A percentile compares a stretch with the other conserved stretches of the same genome.
These are phyloP conservation scores for Prunus campanulata DNA, from an alignment of 306 rosid species.

Conservation along the genomic window DNA sequence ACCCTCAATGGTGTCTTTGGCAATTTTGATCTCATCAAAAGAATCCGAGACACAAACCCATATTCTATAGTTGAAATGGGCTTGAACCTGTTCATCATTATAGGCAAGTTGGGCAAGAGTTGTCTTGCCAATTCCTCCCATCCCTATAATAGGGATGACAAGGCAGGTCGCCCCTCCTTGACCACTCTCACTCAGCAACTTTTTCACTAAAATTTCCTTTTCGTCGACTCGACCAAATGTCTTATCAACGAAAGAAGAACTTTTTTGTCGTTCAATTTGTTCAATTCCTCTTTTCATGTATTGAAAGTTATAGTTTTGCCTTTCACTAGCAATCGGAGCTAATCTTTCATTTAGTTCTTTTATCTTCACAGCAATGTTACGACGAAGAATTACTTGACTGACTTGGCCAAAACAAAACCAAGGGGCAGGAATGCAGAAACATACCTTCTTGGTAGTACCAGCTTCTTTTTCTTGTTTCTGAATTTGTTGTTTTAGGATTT, in stretches of 20 bases:
- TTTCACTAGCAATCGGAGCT: background rate
- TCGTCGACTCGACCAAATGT: constrained; percentile 8
- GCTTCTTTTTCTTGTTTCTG: background rate
- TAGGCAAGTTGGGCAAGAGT: constrained; percentile 21
- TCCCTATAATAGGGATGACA: constrained; percentile 24
- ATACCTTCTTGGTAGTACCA: constrained; percentile 6
- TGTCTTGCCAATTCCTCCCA: constrained; percentile 20
- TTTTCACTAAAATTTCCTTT: background rate
- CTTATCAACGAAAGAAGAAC: constrained; percentile 10
- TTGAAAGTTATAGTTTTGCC: background rate
- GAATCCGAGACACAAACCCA: constrained; percentile 29
- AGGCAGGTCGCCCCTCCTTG: background rate
- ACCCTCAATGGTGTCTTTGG: background rate
- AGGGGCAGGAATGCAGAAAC: background rate
- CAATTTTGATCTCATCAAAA: constrained; percentile 14
- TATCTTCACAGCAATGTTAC: constrained; percentile 1
- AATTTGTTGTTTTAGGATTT: background rate
- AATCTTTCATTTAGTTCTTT: constrained; percentile 7
- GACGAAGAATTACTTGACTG: background rate
- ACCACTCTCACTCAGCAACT: background rate
- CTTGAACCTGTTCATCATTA: constrained; percentile 7
- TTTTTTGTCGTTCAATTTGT: background rate
- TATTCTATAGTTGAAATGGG: background rate
- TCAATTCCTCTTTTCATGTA: background rate
- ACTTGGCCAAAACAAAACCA: background rate